Evolutionary conservation across 169 alveolate species (phyloP), one percentile per base, ranked within the genome.

Genomic region (Theileria parva): DNA sequence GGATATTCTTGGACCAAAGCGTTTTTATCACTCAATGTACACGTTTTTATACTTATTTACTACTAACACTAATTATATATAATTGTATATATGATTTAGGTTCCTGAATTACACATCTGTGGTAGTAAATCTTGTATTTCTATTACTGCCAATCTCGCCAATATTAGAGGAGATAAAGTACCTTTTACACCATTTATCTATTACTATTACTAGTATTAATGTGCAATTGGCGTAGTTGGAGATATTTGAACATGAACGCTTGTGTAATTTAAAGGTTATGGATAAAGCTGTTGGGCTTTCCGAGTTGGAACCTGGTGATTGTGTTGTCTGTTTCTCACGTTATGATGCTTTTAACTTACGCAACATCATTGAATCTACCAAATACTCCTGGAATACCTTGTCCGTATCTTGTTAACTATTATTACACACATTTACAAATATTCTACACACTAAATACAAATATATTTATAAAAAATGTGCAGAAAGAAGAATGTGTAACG

Each of bases 1-100:
- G 99, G 99, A 13, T 81, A 77, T 34, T 95, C 97, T 15, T 96
- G 99, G 98, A 95, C 98, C 11, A 70, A 92, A 48, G 97, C 97
- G 19, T 70, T 96, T 21, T 79, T 95, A n/a, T 97, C 96, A 1
- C 53, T 96, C 28, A 65, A 86, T 63, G 93, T 88, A 48, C 48
- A 37, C 13, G 8, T 37, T 37, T 8, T 37, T 37, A n/a, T n/a
- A n/a, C n/a, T n/a, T 37, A 37, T 37, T 37, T 37, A 37, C 48
- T 6, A 6, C 8, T 37, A 6, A 37, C 48, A 37, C 48, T 37
- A 6, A 37, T 37, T n/a, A n/a, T n/a, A n/a, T n/a, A n/a, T n/a
- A n/a, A 73, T 21, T 64, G 23, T 5, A 73, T 69, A 69, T 15
- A 44, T 34, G 21, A 15, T 61, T 23, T 27, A 83, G 53, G 92